A percentile compares a stretch with the other conserved stretches of the same genome.
phyloP scores from a whole-genome alignment of 371 early-diverging fungal species.

The Cokeromyces recurvatus region DNA sequence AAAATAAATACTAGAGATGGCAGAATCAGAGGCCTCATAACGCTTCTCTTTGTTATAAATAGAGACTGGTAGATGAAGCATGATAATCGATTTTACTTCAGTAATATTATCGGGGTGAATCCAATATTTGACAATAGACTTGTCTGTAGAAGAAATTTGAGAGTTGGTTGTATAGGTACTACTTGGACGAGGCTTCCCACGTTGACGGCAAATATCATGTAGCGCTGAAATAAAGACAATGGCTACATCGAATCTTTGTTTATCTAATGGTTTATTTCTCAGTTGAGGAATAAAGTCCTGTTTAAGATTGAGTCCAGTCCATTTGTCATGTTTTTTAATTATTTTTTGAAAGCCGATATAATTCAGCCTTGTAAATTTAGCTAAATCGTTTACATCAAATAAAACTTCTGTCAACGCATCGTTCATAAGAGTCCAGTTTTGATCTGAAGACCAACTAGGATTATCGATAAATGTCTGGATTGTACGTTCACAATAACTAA shows the following conservation, averaged over 20 bases:
- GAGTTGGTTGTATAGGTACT: slow-evolving; percentile 8
- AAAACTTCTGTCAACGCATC: slow-evolving; percentile 44
- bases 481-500: slow-evolving; percentile 77
- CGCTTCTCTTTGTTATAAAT: slow-evolving; percentile 68
- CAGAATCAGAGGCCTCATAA: slow-evolving; percentile 46
- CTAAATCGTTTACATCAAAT: slow-evolving; percentile 80
- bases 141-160: slow-evolving; percentile 39
- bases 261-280: slow-evolving; percentile 46
- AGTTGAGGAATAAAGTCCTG: slow-evolving; percentile 79
- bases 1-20: slow-evolving; percentile 91
- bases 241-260: slow-evolving; percentile 54
- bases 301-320: slow-evolving; percentile 63
- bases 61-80: slow-evolving; percentile 94
- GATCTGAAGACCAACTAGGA: slow-evolving; percentile 28
- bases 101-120: slow-evolving; percentile 98
- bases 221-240: slow-evolving; percentile 44
- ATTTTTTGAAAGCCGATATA: slow-evolving; percentile 93
- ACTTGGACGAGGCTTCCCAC: slow-evolving; percentile 27
- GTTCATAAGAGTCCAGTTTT: slow-evolving; percentile 38
- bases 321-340: slow-evolving; percentile 92
- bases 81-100: slow-evolving; percentile 89
- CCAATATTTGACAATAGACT: slow-evolving; percentile 96
- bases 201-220: slow-evolving; percentile 36
- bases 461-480: slow-evolving; percentile 50
- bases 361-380: slow-evolving; percentile 88